Evolutionary conservation across 2,329 filamentous ascomycete species (phyloP), one percentile per base, ranked within the genome.

Genomic region (Apiospora kogelbergensis): DNA sequence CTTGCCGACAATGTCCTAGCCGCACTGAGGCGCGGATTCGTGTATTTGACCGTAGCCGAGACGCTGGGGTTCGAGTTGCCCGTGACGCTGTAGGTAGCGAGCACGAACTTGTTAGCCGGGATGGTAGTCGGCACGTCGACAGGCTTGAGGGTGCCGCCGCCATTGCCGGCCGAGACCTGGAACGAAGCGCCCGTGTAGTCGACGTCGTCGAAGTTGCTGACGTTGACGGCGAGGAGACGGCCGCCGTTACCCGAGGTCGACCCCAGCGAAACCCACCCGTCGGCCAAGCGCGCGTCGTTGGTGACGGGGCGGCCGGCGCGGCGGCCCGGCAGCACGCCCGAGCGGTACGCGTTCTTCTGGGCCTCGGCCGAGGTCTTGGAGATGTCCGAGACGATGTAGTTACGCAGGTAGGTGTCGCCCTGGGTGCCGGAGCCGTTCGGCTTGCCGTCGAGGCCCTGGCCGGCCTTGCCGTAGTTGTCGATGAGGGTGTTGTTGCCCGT

Each of bases 401-500:
- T 65, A 13, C 41, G 37, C 37, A 65, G 13, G 63, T 65, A 65
- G 37, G 63, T 65, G 17, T 65, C 41, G 40, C 41, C 41, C 37
- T 65, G 37, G 11, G 37, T 44, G 11, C 63, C 63, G n/a, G 63
- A 42, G n/a, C 41, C 37, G 63, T 65, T 44, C 37, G 63, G 63
- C 37, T 41, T 44, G 37, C 41, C 63, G 63, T 65, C 37, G 63
- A 41, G 63, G 1, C n/a, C 41, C 22, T 41, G 63, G 63, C 63
- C 63, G 37, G 37, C 2, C 1, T 26, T 42, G 6, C 63, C 63
- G 37, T 44, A 65, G 63, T 65, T 65, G 13, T 44, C 63, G 41
- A 65, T 17, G 22, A 65, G 37, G 13, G 63, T 65, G 41, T 42
- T 65, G 63, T 65, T 65, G 63, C 63, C 63, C 63, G 63, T 65